Percentiles rank a stretch among this genome's conserved stretches.
Evolutionary conservation across 495 filamentous ascomycete species (phyloP).

Genomic region (Platismatia glauca): DNA sequence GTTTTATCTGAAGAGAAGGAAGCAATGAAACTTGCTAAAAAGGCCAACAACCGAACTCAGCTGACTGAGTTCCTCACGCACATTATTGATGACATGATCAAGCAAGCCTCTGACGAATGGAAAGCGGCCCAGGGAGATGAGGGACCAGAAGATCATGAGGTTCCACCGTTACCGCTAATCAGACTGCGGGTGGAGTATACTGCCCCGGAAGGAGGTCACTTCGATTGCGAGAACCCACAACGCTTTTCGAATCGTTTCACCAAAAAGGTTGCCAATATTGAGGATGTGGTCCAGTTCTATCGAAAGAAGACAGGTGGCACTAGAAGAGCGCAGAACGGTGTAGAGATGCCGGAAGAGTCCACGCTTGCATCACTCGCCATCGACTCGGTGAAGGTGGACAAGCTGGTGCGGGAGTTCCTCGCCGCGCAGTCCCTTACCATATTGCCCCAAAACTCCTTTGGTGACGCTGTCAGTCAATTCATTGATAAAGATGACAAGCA

Average conservation of each 20-base stretch:
- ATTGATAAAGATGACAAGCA: slow-evolving; percentile 94
- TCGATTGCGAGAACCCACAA: slow-evolving; percentile 91
- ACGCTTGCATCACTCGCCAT: slow-evolving; percentile 50
- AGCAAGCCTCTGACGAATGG: slow-evolving; percentile 78
- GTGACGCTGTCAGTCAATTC: slow-evolving; percentile 87
- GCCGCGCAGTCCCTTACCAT: slow-evolving; percentile 79
- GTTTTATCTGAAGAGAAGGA: slow-evolving; percentile 63
- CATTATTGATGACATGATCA: slow-evolving; percentile 77
- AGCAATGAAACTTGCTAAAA: slow-evolving; percentile 67
- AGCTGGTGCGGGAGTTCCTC: slow-evolving; percentile 78
- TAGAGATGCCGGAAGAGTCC: slow-evolving; percentile 48
- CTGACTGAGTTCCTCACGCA: slow-evolving; percentile 66
- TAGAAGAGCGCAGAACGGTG: slow-evolving; percentile 33
- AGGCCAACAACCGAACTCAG: slow-evolving; percentile 71
- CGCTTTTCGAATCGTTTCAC: slow-evolving; percentile 92
- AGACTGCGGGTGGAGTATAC: slow-evolving; percentile 86
- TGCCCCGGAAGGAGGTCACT: slow-evolving; percentile 75
- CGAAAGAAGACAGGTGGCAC: slow-evolving; percentile 60
- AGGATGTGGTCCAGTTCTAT: slow-evolving; percentile 89
- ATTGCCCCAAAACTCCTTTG: slow-evolving; percentile 80
- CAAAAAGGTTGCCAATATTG: slow-evolving; percentile 82
- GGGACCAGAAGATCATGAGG: slow-evolving; percentile 45
- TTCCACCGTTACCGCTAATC: slow-evolving; percentile 69
- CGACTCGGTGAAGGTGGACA: slow-evolving; percentile 78
- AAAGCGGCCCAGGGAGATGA: slow-evolving; percentile 54